These are phyloP conservation scores for Spinellus fusiger DNA, from an alignment of 192 early-diverging fungal species.

Conservation along the genomic window DNA sequence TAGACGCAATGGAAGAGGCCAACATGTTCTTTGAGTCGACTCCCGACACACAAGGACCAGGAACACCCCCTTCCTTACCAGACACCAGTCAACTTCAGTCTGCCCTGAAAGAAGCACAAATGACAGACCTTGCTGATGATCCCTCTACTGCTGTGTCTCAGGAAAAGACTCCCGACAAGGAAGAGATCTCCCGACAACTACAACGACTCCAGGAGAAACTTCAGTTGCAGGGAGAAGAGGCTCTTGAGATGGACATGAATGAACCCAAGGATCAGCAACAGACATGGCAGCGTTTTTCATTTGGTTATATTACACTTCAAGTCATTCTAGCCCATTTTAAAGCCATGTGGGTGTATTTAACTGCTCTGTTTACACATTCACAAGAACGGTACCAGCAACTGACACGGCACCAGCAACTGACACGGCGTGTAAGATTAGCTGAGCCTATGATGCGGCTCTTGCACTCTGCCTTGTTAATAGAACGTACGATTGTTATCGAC, in stretches of 20 bases:
- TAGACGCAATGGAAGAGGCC: conserved; percentile 19
- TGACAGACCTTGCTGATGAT: neutral
- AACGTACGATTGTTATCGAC: conserved; percentile 35
- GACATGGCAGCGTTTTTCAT: conserved; percentile 14
- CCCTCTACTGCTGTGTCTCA: neutral
- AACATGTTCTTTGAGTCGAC: conserved; percentile 1
- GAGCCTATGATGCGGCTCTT: conserved; percentile 29
- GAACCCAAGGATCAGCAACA: neutral
- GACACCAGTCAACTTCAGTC: neutral
- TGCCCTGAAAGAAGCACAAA: neutral
- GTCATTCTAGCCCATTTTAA: conserved; percentile 21
- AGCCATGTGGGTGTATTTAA: conserved; percentile 14
- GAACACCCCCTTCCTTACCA: neutral
- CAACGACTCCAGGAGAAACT: conserved; percentile 16
- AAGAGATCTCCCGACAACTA: conserved; percentile 1
- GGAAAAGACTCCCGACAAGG: neutral
- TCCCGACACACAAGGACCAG: neutral
- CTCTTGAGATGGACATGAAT: neutral
- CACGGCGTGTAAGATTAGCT: conserved; percentile 22
- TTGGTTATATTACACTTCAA: conserved; percentile 31
- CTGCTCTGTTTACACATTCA: conserved; percentile 21
- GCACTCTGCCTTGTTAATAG: conserved; percentile 33
- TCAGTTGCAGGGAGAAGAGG: neutral
- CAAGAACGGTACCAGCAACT: conserved; percentile 31
- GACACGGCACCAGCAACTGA: conserved; percentile 28